phyloP scores from a whole-genome alignment of 805 yeast genomes.

The Kluyveromyces nonfermentans region DNA sequence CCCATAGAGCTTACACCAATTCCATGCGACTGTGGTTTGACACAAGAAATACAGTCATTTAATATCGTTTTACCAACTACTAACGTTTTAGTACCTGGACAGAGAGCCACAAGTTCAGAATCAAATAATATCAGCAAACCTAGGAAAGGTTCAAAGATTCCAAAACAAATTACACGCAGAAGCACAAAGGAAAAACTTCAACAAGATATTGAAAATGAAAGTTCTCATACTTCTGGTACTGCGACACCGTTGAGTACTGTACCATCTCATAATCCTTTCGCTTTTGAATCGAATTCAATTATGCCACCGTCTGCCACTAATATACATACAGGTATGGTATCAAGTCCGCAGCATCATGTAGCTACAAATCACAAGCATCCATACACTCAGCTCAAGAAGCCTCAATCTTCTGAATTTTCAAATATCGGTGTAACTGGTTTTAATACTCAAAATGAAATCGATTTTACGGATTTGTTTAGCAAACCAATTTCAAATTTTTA shows the following conservation, averaged over 20 bases:
- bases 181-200: conserved; percentile 1
- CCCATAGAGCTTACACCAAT: conserved; percentile 26
- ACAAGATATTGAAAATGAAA: conserved; percentile 1
- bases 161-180: conserved; percentile 4
- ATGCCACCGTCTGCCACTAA: neutral
- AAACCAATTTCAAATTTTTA: conserved; percentile 14
- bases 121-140: conserved; percentile 8
- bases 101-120: neutral
- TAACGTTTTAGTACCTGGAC: conserved; percentile 7
- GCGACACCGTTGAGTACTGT: conserved; percentile 2
- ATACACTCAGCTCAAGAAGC: neutral
- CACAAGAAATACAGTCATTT: conserved; percentile 28
- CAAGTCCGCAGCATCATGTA: neutral
- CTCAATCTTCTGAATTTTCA: neutral
- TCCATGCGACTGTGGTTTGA: conserved; percentile 31
- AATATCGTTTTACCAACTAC: conserved; percentile 27
- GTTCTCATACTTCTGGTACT: conserved; percentile 1
- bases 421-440: conserved; percentile 3
- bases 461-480: conserved; percentile 28
- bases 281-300: neutral
- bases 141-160: conserved; percentile 2
- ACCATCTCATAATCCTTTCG: neutral
- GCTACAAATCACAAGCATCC: neutral
- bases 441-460: conserved; percentile 25
- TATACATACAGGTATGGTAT: neutral